Evolutionary conservation across 2,329 filamentous ascomycete species (phyloP), one percentile per base, ranked within the genome.

Genomic region (Drechmeria coniospora): DNA sequence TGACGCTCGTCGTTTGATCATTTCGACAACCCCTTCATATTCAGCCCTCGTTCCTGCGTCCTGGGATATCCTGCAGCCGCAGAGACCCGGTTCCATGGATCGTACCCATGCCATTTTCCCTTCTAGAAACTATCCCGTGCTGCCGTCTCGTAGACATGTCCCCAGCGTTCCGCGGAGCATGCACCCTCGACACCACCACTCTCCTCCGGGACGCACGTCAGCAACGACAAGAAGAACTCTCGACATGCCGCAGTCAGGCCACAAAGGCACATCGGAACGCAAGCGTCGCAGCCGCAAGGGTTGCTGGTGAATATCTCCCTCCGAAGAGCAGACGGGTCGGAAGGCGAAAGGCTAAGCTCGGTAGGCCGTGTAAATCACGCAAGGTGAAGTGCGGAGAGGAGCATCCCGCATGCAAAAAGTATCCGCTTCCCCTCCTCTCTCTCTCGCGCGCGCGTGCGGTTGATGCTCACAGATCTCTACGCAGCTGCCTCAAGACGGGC

Each of bases 361-460:
- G 20, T 30, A 82, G 78, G 76, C 78, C 77, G 9, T 86, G 80
- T 57, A 86, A 86, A 56, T 67, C 68, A 36, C 68, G 78, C 34
- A 87, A 57, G 35, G 50, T 57, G 36, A 86, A 86, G 59, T 87
- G 80, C 53, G 79, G 77, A 36, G 81, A 87, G 50, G 74, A 79
- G 45, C 77, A 76, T 38, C 80, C 81, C 10, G 55, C 52, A 35
- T 87, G 81, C 51, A 44, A 65, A 26, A 84, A 83, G 60, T 64
- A 56, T n/a, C n/a, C n/a, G 40, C 46, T 35, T 23, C 17, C 21
- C 9, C 8, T 20, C 18, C 18, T 10, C 18, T 10, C 18, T 20
- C 10, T 20, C 10, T 20, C 7, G 18, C 7, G 18, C 10, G 7
- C 6, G 7, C 18, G n/a, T n/a, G n/a, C n/a, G n/a, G n/a, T n/a